phyloP scores from a whole-genome alignment of 2,329 filamentous ascomycete genomes.

The Aaosphaeria arxii region DNA sequence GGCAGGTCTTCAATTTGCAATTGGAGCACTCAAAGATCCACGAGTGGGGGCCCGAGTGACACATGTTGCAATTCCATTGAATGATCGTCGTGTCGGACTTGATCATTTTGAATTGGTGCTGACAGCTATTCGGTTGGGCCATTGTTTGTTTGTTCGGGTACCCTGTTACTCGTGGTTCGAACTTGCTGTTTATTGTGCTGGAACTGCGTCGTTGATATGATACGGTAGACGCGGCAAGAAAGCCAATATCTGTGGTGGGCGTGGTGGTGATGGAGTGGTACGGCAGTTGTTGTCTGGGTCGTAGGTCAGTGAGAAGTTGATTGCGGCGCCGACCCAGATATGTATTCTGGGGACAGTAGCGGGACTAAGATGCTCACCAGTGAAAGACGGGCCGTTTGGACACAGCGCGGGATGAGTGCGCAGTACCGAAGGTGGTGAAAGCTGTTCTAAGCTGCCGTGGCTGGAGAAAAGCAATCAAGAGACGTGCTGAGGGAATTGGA shows the following conservation, averaged over 20 bases:
- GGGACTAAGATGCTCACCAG: not conserved
- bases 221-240: too few relatives aligned
- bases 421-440: constrained; percentile 19
- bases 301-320: not conserved
- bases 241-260: too few relatives aligned
- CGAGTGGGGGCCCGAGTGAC: constrained; percentile 50
- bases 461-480: constrained; percentile 35
- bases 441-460: constrained; percentile 25
- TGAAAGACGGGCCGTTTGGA: constrained; percentile 17
- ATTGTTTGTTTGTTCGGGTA: constrained; percentile 25
- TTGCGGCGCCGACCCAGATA: constrained; percentile 7
- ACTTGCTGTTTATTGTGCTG: too few relatives aligned
- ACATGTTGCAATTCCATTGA: constrained; percentile 52
- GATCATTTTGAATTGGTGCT: constrained; percentile 50
- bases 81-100: constrained; percentile 52
- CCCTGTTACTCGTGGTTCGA: not conserved
- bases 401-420: constrained; percentile 23
- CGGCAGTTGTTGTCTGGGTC: too few relatives aligned
- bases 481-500: constrained; percentile 12
- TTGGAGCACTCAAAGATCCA: constrained; percentile 51
- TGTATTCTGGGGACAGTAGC: not conserved
- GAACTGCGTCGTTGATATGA: too few relatives aligned
- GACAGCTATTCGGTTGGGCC: constrained; percentile 48
- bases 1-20: constrained; percentile 52
- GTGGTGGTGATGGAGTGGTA: too few relatives aligned